Evolutionary conservation across 805 yeast species (phyloP), one percentile per base, ranked within the genome.

Genomic region (Millerozyma miso): DNA sequence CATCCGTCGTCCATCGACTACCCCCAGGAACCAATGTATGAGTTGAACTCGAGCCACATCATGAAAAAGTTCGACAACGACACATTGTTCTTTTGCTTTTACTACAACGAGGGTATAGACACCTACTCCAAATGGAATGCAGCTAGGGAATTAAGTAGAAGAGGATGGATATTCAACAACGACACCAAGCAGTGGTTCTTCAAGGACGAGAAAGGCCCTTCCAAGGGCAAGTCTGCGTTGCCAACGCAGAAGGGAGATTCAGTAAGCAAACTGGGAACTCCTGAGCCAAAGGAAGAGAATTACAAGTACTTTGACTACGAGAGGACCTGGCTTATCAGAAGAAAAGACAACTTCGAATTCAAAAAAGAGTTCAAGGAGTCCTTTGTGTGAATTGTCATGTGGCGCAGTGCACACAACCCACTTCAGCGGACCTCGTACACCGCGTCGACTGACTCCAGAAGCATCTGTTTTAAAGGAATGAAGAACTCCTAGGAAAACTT

Each of bases 291-390:
- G 44, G 46, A 60, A 76, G 55, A 58, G 42, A 61, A 62, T 20
- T 87, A 88, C 80, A 82, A 90, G 54, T 86, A 85, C 63, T 90
- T 91, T 62, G 97, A 90, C 62, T 84, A 80, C 59, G 88, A 85
- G 59, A 67, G 67, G 58, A 68, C 75, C 10, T 77, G 82, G 82
- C 60, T 67, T 50, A 67, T 69, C 23, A 63, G 76, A 49, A 62
- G 74, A 45, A 72, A 60, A 51, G 75, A 70, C 42, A 60, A 60
- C 19, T 73, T 64, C 44, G 52, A 49, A 39, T 66, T 73, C 45
- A 55, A 54, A 35, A 54, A 54, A 8, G 63, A 60, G 26, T 38
- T 56, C 35, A 59, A 67, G 47, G 64, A 66, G 50, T 55, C 59
- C 4, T 65, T 59, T 43, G 29, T 23, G 29, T 23, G 10, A 23